A percentile compares a stretch with the other conserved stretches of the same genome.
Conservation (phyloP, 2,329 filamentous ascomycete genomes). For the Sordariomycetes sp. region DNA sequence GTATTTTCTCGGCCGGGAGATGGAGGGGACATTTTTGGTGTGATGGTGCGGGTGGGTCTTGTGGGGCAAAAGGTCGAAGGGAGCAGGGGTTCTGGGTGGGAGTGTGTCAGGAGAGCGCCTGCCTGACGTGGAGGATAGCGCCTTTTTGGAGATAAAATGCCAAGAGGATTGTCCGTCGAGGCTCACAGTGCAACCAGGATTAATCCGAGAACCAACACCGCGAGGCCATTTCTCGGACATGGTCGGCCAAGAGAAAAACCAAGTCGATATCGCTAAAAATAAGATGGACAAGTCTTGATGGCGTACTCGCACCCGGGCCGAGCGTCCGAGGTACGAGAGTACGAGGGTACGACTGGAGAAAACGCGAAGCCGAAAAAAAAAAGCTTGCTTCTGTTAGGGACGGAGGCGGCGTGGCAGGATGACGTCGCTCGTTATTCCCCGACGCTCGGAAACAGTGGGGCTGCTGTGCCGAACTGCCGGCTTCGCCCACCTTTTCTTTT, state of each 20-base stretch:
- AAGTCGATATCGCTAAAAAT: too few relatives aligned
- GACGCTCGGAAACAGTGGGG: background rate
- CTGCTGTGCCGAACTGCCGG: background rate
- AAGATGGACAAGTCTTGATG: too few relatives aligned
- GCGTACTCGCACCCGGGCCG: background rate
- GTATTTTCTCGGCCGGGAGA: background rate
- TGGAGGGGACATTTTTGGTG: background rate
- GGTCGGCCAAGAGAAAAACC: too few relatives aligned
- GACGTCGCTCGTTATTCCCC: background rate
- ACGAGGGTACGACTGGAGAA: background rate
- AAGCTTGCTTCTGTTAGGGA: background rate
- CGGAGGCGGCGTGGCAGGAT: background rate
- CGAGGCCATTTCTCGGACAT: background rate
- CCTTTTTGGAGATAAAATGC: background rate
- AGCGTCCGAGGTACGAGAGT: background rate
- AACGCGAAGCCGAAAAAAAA: background rate
- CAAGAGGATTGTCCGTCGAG: background rate
- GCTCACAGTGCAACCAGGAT: too few relatives aligned
- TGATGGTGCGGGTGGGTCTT: background rate
- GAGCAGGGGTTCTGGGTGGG: background rate
- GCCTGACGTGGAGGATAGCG: background rate
- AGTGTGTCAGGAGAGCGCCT: background rate
- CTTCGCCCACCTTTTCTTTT: background rate
- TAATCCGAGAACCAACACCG: too few relatives aligned
- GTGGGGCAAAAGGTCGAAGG: background rate